These are phyloP conservation scores for Lasiosphaeris hirsuta DNA, from an alignment of 495 filamentous ascomycete species.

Conservation along the genomic window DNA sequence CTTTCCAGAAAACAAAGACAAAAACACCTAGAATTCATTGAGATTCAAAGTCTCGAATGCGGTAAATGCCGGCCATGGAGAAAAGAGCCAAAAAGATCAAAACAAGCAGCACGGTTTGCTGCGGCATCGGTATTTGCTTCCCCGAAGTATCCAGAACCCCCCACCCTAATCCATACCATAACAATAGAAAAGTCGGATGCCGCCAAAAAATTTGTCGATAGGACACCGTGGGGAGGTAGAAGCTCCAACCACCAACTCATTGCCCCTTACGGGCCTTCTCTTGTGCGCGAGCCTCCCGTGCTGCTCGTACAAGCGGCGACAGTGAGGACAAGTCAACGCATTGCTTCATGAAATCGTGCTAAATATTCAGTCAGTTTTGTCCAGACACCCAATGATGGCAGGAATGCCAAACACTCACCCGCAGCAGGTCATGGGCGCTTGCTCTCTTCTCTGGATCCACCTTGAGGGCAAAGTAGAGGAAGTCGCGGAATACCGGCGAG, in stretches of 20 bases:
- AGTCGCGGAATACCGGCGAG: constrained; percentile 79
- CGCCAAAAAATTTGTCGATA: neutral
- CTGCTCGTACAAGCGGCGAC: constrained; percentile 81
- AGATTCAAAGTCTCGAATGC: neutral
- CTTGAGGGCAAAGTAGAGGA: constrained; percentile 84
- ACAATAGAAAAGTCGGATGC: constrained; percentile 7
- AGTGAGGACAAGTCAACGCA: constrained; percentile 60
- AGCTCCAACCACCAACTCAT: constrained; percentile 11
- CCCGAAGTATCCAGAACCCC: neutral
- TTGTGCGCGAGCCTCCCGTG: constrained; percentile 74
- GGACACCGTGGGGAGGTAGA: too few species aligned
- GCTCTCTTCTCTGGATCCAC: constrained; percentile 96
- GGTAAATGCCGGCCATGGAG: constrained; percentile 3
- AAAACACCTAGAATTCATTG: neutral
- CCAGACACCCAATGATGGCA: neutral
- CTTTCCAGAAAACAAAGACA: neutral
- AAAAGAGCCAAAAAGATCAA: neutral
- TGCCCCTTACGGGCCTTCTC: constrained; percentile 71
- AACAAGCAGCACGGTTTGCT: neutral
- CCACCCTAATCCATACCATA: constrained; percentile 6
- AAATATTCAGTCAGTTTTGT: neutral
- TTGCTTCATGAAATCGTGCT: constrained; percentile 94
- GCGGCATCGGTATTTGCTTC: neutral
- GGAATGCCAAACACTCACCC: constrained; percentile 52
- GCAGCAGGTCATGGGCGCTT: constrained; percentile 86